phyloP scores from a whole-genome alignment of 2,329 filamentous ascomycete genomes.

The Sporothrix curviconia region DNA sequence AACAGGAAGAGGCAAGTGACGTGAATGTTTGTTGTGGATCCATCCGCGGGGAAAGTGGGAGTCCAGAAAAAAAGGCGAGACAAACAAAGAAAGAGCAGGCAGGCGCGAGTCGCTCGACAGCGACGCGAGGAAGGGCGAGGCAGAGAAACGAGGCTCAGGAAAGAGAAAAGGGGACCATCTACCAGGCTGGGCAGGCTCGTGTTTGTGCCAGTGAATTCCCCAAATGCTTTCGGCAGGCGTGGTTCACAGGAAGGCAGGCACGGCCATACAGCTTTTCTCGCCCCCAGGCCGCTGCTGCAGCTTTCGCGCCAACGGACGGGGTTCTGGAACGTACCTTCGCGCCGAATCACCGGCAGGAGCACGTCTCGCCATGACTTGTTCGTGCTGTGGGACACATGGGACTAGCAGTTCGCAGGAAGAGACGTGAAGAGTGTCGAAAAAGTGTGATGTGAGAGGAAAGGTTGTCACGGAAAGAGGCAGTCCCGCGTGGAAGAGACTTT shows the following conservation, averaged over 20 bases:
- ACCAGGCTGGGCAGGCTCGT: no score
- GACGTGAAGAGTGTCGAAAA: neutral
- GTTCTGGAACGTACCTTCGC: conserved; percentile 4
- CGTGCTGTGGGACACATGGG: neutral
- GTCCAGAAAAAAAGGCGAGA: neutral
- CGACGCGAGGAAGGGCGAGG: neutral
- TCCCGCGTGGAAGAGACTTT: neutral
- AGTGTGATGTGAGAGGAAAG: neutral
- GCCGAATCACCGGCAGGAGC: conserved; percentile 1
- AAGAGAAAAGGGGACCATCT: neutral
- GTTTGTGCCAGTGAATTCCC: conserved; percentile 5
- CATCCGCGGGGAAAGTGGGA: conserved; percentile 1
- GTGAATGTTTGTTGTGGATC: neutral
- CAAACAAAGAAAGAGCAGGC: neutral
- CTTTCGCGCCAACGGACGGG: neutral
- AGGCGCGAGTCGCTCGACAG: no score
- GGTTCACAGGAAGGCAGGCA: neutral
- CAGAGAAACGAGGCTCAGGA: neutral
- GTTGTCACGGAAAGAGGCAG: neutral
- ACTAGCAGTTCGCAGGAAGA: neutral
- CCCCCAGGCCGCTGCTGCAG: no score
- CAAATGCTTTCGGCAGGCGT: neutral
- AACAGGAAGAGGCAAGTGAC: neutral
- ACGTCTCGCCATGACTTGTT: conserved; percentile 3
- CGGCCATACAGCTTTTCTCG: no score